Percentiles rank a stretch among this genome's conserved stretches.
Conservation (phyloP, 106 monocot species). For the Apostasia ramifera region DNA sequence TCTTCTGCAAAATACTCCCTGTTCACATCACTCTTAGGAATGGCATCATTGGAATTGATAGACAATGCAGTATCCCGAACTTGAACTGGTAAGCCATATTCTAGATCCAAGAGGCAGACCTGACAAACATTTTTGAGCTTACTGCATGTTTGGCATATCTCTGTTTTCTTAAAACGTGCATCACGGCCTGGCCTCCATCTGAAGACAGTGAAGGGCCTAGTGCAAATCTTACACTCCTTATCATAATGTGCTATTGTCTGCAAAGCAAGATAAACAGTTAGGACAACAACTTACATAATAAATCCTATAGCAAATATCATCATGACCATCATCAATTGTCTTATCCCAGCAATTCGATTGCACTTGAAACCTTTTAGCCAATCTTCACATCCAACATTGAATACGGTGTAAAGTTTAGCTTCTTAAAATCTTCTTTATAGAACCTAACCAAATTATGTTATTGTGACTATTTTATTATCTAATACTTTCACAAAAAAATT, state of each 20-base stretch:
- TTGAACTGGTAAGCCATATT: constrained; percentile 96
- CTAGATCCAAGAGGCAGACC: constrained; percentile 93
- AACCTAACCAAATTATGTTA: no score
- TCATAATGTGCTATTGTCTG: constrained; percentile 91
- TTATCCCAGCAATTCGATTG: no score
- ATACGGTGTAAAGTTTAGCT: no score
- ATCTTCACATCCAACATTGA: no score
- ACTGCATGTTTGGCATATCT: constrained; percentile 71
- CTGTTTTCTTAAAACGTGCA: constrained; percentile 69
- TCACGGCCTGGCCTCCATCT: constrained; percentile 97
- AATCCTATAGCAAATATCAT: no score
- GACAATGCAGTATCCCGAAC: constrained; percentile 88
- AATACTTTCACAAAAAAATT: no score
- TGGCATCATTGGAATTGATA: constrained; percentile 91
- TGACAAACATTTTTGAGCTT: constrained; percentile 86
- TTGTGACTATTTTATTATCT: no score
- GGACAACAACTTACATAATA: neutral
- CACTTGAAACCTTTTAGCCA: no score
- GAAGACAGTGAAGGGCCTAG: constrained; percentile 93
- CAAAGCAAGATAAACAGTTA: neutral
- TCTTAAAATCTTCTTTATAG: no score
- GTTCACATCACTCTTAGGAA: constrained; percentile 96
- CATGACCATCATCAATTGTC: no score
- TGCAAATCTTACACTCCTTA: constrained; percentile 98
- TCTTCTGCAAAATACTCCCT: constrained; percentile 98